These are phyloP conservation scores for Grosmannia clavigera DNA, from an alignment of 2,329 filamentous ascomycete species.

Conservation along the genomic window DNA sequence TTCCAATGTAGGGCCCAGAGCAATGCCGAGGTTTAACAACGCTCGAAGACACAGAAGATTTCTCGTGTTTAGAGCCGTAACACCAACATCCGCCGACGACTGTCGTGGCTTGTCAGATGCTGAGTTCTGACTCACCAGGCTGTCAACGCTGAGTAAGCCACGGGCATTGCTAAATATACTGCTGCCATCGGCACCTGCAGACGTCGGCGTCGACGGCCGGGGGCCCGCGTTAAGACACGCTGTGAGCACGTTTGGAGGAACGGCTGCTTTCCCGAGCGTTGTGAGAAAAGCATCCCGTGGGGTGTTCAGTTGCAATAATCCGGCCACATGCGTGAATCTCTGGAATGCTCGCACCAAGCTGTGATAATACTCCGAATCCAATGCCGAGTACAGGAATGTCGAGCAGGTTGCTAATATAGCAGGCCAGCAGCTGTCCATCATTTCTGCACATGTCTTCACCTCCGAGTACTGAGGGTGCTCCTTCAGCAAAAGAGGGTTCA, in stretches of 20 bases:
- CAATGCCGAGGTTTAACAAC: slow-evolving; percentile 89
- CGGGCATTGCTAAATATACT: slow-evolving; percentile 60
- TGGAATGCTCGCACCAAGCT: slow-evolving; percentile 85
- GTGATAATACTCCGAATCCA: slow-evolving; percentile 92
- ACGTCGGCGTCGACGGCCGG: slow-evolving; percentile 30
- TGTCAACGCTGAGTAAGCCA: slow-evolving; percentile 63
- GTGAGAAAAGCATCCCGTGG: slow-evolving; percentile 91
- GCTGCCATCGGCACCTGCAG: slow-evolving; percentile 24
- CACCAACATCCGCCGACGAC: slow-evolving; percentile 39
- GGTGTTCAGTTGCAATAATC: slow-evolving; percentile 69
- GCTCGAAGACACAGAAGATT: slow-evolving; percentile 86
- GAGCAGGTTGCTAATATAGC: slow-evolving; percentile 90
- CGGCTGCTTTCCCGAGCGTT: slow-evolving; percentile 82
- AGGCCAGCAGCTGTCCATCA: slow-evolving; percentile 91
- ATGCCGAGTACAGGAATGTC: slow-evolving; percentile 80
- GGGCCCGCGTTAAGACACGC: slow-evolving; percentile 41
- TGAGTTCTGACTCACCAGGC: slow-evolving; percentile 46
- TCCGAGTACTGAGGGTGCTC: slow-evolving; percentile 60
- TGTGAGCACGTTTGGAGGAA: slow-evolving; percentile 66
- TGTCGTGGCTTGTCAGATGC: slow-evolving; percentile 47
- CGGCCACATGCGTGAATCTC: slow-evolving; percentile 88
- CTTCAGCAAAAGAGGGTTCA: slow-evolving; percentile 70
- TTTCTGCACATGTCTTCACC: slow-evolving; percentile 63
- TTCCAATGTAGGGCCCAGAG: slow-evolving; percentile 75
- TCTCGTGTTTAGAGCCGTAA: slow-evolving; percentile 61